Evolutionary conservation across 2,329 filamentous ascomycete genomes (phyloP), one percentile per base, ranked within the genome.

Genomic region (Biscogniauxia mediterranea): DNA sequence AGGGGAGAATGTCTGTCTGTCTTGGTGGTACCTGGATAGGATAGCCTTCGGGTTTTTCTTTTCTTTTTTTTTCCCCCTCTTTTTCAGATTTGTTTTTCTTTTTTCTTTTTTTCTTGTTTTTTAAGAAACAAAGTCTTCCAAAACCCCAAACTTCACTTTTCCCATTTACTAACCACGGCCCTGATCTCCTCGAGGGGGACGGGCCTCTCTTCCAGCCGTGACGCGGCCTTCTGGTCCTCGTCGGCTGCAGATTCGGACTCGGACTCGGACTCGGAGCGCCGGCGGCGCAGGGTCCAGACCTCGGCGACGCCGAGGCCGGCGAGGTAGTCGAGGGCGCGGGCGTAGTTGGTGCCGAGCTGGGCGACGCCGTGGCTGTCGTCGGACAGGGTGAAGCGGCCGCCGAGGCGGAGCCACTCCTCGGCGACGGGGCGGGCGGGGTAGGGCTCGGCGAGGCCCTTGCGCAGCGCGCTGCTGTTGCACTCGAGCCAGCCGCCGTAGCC

Each of bases 321-420:
- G 59, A 96, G 78, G 74, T 91, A 97, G 0, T 85, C 81, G 61
- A 96, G 77, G 5, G 90, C 86, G 50, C 84, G 85, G 53, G 75
- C 72, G 78, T 95, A 98, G 73, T 96, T 94, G 56, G 92, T 88
- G n/a, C 88, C 92, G 5, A 99, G 84, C 73, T 99, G 94, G 1
- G 85, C 89, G 61, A 92, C 84, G 49, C 91, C 91, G 78, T 99
- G 95, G 74, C 93, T 97, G 77, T 99, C 95, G 75, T 99, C 95
- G 6, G 92, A 97, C 69, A 99, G 83, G 57, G 92, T 96, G 76
- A 98, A 96, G 62, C 85, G 85, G 23, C 95, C 93, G 23, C 89
- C 89, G 69, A 91, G 82, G 7, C 77, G 77, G 58, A 93, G 72
- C 80, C 92, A 96, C 73, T 86, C 85, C 89, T 91, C 83, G 69